Evolutionary conservation across 2,329 filamentous ascomycete species (phyloP).

Genomic region (Arthroderma sp.): DNA sequence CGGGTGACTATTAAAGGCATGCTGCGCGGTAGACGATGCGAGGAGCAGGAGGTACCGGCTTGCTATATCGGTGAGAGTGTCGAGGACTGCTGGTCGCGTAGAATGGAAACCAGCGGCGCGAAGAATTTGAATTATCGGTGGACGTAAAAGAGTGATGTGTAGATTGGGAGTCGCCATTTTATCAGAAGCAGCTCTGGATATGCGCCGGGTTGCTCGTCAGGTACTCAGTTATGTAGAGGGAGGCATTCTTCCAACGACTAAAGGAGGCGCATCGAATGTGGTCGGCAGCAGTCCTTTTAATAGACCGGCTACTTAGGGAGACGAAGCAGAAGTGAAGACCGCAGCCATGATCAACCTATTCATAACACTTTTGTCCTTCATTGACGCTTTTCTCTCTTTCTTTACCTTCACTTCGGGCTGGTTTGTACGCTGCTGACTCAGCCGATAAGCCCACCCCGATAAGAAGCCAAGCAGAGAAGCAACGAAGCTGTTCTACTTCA

Average conservation of each 20-base stretch:
- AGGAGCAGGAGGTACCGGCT: conserved; percentile 67
- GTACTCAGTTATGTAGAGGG: too few relatives aligned
- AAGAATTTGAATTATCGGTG: conserved; percentile 77
- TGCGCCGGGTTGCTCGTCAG: too few relatives aligned
- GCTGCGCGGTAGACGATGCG: conserved; percentile 55
- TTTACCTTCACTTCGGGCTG: too few relatives aligned
- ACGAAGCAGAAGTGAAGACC: background rate
- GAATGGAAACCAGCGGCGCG: conserved; percentile 82
- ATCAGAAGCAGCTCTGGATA: too few relatives aligned
- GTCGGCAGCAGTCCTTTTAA: too few relatives aligned
- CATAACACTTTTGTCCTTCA: background rate
- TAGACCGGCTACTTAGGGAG: too few relatives aligned
- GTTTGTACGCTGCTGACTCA: too few relatives aligned
- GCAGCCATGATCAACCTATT: background rate
- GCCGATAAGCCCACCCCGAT: background rate
- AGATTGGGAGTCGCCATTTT: conserved; percentile 29
- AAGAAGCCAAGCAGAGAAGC: background rate
- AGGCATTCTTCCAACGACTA: too few relatives aligned
- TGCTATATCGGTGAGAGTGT: conserved; percentile 76
- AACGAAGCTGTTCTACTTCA: background rate
- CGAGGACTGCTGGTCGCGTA: conserved; percentile 66
- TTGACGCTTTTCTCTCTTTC: too few relatives aligned
- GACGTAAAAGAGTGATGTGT: conserved; percentile 69
- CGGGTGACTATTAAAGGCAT: conserved; percentile 55
- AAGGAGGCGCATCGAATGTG: too few relatives aligned